phyloP scores from a whole-genome alignment of 768 basidiomycete genomes.

The Roridomyces roridus region DNA sequence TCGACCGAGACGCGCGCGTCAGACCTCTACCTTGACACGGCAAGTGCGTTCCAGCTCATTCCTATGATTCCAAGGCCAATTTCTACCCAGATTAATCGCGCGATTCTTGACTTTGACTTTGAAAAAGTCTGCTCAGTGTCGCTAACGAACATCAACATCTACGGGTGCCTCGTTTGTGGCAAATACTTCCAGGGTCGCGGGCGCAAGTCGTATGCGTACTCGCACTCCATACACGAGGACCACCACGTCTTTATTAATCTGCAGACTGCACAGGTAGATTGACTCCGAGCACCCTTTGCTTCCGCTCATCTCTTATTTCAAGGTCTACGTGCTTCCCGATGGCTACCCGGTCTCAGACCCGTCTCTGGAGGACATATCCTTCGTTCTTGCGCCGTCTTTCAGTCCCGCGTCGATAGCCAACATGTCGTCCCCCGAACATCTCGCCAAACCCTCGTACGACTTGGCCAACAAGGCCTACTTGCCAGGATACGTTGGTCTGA shows the following conservation, averaged over 20 bases:
- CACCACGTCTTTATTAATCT: conserved; percentile 99
- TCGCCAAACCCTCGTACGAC: conserved; percentile 84
- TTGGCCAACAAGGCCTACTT: conserved; percentile 81
- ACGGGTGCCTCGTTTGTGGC: conserved; percentile 96
- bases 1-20: conserved; percentile 56
- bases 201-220: conserved; percentile 91
- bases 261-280: conserved; percentile 83
- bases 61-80: conserved; percentile 14
- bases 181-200: conserved; percentile 99
- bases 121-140: conserved; percentile 99
- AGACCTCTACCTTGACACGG: conserved; percentile 95
- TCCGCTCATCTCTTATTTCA: conserved; percentile 25
- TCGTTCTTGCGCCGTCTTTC: conserved; percentile 90
- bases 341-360: conserved; percentile 97
- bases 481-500: conserved; percentile 94
- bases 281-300: conserved; percentile 19
- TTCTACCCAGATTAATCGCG: conserved; percentile 81
- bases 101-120: conserved; percentile 95
- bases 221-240: conserved; percentile 96
- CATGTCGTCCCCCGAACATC: conserved; percentile 62
- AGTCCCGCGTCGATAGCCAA: conserved; percentile 59
- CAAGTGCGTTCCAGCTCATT: conserved; percentile 43
- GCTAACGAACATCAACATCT: conserved; percentile 94
- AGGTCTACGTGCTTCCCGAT: conserved; percentile 98
- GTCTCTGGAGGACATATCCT: conserved; percentile 93